A percentile compares a stretch with the other conserved stretches of the same genome.
These are phyloP conservation scores for Cyclaneusma minus DNA, from an alignment of 2,329 filamentous ascomycete genomes.

Conservation along the genomic window DNA sequence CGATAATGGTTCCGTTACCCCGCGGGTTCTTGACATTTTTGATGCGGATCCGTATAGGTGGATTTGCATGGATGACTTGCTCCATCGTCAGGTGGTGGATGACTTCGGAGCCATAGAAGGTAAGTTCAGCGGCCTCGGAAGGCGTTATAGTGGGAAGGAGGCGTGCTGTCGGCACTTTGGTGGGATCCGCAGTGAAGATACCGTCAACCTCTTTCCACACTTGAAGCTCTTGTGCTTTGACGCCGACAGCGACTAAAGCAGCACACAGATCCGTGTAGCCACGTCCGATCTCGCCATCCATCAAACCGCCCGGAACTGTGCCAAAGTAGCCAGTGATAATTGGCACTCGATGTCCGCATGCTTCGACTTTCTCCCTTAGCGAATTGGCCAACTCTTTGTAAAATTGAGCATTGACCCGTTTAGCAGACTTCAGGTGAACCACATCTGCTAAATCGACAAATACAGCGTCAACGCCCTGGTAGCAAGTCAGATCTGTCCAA, in stretches of 20 bases:
- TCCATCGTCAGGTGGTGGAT: slow-evolving; percentile 99
- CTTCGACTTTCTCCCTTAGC: slow-evolving; percentile 47
- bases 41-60: slow-evolving; percentile 72
- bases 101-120: slow-evolving; percentile 87
- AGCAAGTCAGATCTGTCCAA: slow-evolving; percentile 3
- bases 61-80: slow-evolving; percentile 69
- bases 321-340: slow-evolving; percentile 92
- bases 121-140: slow-evolving; percentile 87
- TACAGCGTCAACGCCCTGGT: slow-evolving; percentile 61
- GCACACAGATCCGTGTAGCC: slow-evolving; percentile 96
- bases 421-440: slow-evolving; percentile 48
- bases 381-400: slow-evolving; percentile 48
- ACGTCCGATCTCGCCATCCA: slow-evolving; percentile 77
- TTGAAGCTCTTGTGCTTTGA: slow-evolving; percentile 79
- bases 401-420: slow-evolving; percentile 49
- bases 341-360: slow-evolving; percentile 53
- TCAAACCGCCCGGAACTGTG: slow-evolving; percentile 74
- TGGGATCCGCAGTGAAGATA: slow-evolving; percentile 71
- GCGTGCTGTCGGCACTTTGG: slow-evolving; percentile 83
- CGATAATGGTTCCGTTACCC: slow-evolving; percentile 64
- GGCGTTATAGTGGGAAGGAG: slow-evolving; percentile 83
- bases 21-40: slow-evolving; percentile 84
- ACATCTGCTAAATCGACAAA: slow-evolving; percentile 82
- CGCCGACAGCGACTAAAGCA: slow-evolving; percentile 75
- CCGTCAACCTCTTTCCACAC: slow-evolving; percentile 99